Conservation (phyloP, 2,329 filamentous ascomycete species). For the Aplosporella prunicola region DNA sequence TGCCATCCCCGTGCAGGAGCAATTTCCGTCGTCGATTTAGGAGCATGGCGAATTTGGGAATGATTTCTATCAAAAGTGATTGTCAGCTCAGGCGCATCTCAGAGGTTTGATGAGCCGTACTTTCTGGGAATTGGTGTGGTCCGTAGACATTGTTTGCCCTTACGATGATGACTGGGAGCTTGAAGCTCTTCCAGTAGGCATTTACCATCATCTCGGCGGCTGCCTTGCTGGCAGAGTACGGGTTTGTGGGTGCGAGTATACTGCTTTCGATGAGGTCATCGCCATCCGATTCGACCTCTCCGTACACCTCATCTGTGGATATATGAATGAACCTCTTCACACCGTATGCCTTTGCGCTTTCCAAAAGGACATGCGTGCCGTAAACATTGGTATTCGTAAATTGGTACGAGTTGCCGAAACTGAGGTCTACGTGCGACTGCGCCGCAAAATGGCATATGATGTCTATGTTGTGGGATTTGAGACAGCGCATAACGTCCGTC, state of each 20-base stretch:
- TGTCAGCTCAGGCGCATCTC: too few species aligned
- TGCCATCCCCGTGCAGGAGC: conserved; percentile 67
- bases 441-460: conserved; percentile 78
- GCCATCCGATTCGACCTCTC: conserved; percentile 63
- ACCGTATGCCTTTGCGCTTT: conserved; percentile 62
- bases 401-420: conserved; percentile 71
- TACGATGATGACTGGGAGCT: conserved; percentile 69
- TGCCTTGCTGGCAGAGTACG: conserved; percentile 71
- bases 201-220: conserved; percentile 80
- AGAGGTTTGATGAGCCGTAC: conserved; percentile 41
- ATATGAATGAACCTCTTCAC: conserved; percentile 71
- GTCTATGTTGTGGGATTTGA: conserved; percentile 64
- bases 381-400: conserved; percentile 78
- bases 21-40: conserved; percentile 57
- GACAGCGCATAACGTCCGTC: conserved; percentile 58
- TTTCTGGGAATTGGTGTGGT: conserved; percentile 75
- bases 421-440: conserved; percentile 75
- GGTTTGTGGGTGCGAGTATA: conserved; percentile 70
- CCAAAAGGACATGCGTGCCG: conserved; percentile 73
- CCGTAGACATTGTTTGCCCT: conserved; percentile 81
- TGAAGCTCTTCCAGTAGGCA: conserved; percentile 77
- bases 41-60: conserved; percentile 70
- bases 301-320: conserved; percentile 79
- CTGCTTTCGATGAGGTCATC: conserved; percentile 65
- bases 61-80: conserved; percentile 57